These are phyloP conservation scores for Aspergillus pseudoviridinutans DNA, from an alignment of 2,329 filamentous ascomycete genomes.

Conservation along the genomic window DNA sequence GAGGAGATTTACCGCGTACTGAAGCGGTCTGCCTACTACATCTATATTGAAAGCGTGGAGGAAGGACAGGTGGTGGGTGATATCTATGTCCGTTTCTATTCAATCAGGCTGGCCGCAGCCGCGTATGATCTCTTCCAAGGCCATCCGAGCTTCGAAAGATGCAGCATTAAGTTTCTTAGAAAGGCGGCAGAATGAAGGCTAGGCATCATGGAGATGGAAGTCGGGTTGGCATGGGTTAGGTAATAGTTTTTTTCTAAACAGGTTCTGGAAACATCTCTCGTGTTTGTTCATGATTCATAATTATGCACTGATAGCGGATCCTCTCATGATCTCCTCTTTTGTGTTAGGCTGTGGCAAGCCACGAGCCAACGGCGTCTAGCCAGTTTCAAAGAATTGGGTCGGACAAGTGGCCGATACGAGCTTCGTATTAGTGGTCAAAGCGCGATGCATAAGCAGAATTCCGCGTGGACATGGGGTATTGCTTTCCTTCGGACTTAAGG, in stretches of 20 bases:
- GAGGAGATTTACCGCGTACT: slow-evolving; percentile 9
- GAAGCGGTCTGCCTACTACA: slow-evolving; percentile 2
- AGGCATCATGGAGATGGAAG: background rate
- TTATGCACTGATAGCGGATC: background rate
- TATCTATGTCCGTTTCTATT: slow-evolving; percentile 17
- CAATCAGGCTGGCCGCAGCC: slow-evolving; percentile 15
- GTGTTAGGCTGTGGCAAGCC: background rate
- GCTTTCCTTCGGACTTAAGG: background rate
- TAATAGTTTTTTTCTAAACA: background rate
- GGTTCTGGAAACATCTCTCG: background rate
- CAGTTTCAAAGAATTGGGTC: background rate
- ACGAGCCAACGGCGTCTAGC: background rate
- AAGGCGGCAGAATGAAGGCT: background rate
- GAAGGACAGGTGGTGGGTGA: slow-evolving; percentile 8
- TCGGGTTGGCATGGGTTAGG: background rate
- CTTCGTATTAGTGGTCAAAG: too few species aligned
- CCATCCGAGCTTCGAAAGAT: slow-evolving; percentile 11
- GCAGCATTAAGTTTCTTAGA: slow-evolving; percentile 16
- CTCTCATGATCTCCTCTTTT: background rate
- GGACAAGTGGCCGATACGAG: background rate
- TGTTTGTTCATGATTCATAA: background rate
- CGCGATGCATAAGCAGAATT: background rate
- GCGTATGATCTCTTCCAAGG: slow-evolving; percentile 10
- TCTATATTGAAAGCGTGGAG: slow-evolving; percentile 15
- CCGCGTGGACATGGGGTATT: background rate